Base-by-base conservation (phyloP, 2,329 filamentous ascomycete genomes). In the Talaromyces sp. region DNA sequence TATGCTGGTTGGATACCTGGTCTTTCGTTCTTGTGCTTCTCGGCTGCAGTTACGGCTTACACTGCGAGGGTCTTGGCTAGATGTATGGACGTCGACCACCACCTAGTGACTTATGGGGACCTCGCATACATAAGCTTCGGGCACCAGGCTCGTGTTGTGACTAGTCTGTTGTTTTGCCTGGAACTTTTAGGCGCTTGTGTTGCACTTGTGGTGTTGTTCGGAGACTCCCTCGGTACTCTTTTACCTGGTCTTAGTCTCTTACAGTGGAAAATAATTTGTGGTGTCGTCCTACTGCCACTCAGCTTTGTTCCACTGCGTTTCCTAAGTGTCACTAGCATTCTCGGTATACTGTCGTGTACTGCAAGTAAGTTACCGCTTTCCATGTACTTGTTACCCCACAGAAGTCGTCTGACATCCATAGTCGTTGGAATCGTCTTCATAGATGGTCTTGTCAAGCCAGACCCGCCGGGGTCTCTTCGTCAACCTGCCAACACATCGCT, bases 91-190 rank as follows among this genome's bases (percentile, higher is more conserved):
- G 86, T 92, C 25, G 92, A 97, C 78, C 86, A 85, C 66, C 91
- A 87, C 60, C 86, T 97, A 68, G 93, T 97, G 72, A 97, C 94
- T 2, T 98, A 97, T 77, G 95, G 93, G 39, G 94, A 98, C 74
- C 82, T 98, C 57, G 95, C 94, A 1, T 97, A 90, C 73, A 89
- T 96, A 70, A 93, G 92, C 22, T 97, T 96, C 76, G 94, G 94
- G 9, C 86, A 88, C 17, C 89, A 86, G 65, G 94, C 93, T 41
- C 89, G 94, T 41, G 82, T 97, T 39, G 85, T 90, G 35, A 94
- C 92, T 8, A 96, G 92, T 67, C 82, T 96, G 0, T 83, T 98
- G 17, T 98, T 98, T 79, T 93, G 89, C 11, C 76, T 98, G 50
- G 94, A 98, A 77, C 84, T 98, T 31, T 78, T 97, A 37, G 93